Evolutionary conservation across 2,329 filamentous ascomycete genomes (phyloP), one percentile per base, ranked within the genome.

Genomic region (Ceratocystis lukuohia): DNA sequence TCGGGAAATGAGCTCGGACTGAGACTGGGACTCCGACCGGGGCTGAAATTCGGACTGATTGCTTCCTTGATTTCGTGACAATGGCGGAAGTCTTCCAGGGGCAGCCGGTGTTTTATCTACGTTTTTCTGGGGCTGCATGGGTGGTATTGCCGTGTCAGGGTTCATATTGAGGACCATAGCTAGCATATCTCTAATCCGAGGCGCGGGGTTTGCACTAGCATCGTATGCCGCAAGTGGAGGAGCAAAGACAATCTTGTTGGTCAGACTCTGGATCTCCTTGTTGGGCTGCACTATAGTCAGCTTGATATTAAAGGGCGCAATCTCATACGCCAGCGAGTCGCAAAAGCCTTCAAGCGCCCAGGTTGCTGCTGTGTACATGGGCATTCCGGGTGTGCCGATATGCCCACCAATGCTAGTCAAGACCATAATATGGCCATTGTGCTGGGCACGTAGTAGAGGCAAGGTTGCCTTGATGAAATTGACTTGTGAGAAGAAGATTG

Each of bases 321-420:
- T 88, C 76, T 99, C 94, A 76, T 96, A 99, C 1, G 93, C 92
- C 28, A 99, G 81, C 68, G 90, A 91, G 76, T 97, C 93, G 77
- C 92, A 96, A 75, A 94, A 96, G 20, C 93, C 94, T 76, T 97
- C 94, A 45, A 96, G 82, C 1, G 91, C 94, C 91, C 93, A 96
- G 46, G 91, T 92, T 15, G 91, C 89, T 20, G 93, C 91, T 70
- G 91, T 94, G 74, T 96, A 94, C 79, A 95, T 89, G 66, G 90
- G 84, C 77, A 97, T 84, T 1, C 92, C 91, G 0, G 94, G 94
- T 0, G 92, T 96, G 45, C 92, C 93, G 68, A 97, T 87, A 75
- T 96, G 93, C 2, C 91, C 92, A 46, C 90, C 92, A 68, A 95
- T 91, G 69, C 91, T 93, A 5, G 91, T 94, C 62, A 97, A 81